Evolutionary conservation across 768 basidiomycete species (phyloP), one percentile per base, ranked within the genome.

Genomic region (Phlebiopsis gigantea): DNA sequence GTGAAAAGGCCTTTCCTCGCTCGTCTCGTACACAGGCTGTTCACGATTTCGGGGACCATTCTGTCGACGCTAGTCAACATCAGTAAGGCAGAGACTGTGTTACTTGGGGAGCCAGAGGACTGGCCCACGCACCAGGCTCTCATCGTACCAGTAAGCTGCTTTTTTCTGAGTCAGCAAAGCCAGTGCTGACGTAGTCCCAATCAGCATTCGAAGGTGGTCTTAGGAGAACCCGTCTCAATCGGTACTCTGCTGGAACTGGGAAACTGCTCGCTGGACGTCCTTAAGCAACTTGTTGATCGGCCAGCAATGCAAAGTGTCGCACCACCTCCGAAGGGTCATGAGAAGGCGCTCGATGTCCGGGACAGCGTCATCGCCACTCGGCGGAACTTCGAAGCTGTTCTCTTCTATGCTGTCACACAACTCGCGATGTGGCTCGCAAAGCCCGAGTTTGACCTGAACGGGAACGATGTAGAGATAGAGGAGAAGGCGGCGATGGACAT

Each of bases 171-270:
- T 1, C 31, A 50, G 45, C n/a, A 21, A 48, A 51, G 45, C 46
- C 17, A 12, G n/a, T 22, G 22, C 57, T 65, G 14, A 64, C 51
- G 28, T 22, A 53, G 25, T 46, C 45, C 29, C 58, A 57, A 29
- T 19, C 57, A 96, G 93, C 89, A 90, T 66, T 87, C 90, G 4
- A 94, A 92, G 63, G 85, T 93, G 4, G 86, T 92, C 1, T 76
- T 88, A 0, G 83, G 85, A 14, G 93, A 94, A 62, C 85, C 88
- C 6, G 83, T 92, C 0, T 93, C 93, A 0, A 71, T 93, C 53
- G 93, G 93, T 17, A 94, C 93, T 0, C 71, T 96, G 6, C 78
- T 93, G n/a, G 93, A 95, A 71, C 72, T 94, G 4, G 89, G 84
- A 1, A 90, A 87, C 55, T 84, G 83, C 57, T 84, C 87, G 0